Evolutionary conservation across 129 eudicot species (phyloP).

Genomic region (Glebionis coronaria): DNA sequence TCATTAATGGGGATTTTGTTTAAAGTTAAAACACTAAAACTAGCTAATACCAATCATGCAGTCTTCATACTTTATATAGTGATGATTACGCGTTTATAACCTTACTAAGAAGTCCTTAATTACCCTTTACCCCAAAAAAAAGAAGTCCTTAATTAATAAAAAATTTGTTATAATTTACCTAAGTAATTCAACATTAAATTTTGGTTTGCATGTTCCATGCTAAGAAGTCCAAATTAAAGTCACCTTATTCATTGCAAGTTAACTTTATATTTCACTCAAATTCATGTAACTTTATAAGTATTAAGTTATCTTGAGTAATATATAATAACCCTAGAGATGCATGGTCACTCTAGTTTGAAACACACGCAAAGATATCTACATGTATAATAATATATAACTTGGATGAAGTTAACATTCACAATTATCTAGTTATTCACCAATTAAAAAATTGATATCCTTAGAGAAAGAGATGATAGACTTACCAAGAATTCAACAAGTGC

Average conservation of each 20-base stretch:
- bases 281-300: too few species aligned
- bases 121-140: too few species aligned
- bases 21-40: conserved; percentile 5
- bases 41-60: conserved; percentile 2
- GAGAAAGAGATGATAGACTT: conserved; percentile 25
- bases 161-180: too few species aligned
- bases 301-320: neutral
- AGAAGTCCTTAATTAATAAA: neutral
- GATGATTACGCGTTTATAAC: neutral
- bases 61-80: neutral
- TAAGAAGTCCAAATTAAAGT: too few species aligned
- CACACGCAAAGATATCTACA: neutral
- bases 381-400: neutral
- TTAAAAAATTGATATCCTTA: neutral
- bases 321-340: neutral
- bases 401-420: too few species aligned
- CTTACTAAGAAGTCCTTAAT: too few species aligned
- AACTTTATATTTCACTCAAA: too few species aligned
- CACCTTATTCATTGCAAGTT: too few species aligned
- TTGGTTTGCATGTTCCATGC: too few species aligned
- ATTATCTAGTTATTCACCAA: neutral
- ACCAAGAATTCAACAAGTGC: conserved; percentile 71
- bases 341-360: neutral
- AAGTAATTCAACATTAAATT: too few species aligned
- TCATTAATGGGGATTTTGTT: neutral